Base-by-base conservation (phyloP, 306 rosid species). In the Ammopiptanthus mongolicus region DNA sequence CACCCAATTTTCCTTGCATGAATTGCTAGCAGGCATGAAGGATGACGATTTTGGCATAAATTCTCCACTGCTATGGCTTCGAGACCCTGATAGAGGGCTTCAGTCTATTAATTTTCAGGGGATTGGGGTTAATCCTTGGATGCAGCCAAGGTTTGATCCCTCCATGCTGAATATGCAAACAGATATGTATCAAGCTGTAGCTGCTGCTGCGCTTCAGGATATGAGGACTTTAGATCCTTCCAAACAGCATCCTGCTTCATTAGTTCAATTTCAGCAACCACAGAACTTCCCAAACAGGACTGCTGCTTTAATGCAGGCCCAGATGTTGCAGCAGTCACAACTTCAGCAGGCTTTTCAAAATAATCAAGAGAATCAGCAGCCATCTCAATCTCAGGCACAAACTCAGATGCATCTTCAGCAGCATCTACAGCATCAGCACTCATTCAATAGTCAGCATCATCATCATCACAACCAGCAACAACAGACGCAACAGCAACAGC, bases 151-250 rank as follows among this genome's bases (percentile, higher is more conserved):
- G 83, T 78, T 90, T 39, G 97, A 95, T 69, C 86, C 91, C 28
- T 82, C 97, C 64, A 73, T 95, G 91, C 81, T 89, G 58, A 92
- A 91, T 66, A 37, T 92, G 91, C 98, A 85, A 65, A 60, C 97
- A 12, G 99, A 95, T 57, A 74, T 92, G 88, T 90, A 90, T 81
- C 99, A 95, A 78, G 93, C 96, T 51, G 91, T 89, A 84, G 96
- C 97, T 52, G 90, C 99, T 60, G 91, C 97, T 51, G 97, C 98
- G 11, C 91, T 90, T 66, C 99, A 92, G 83, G 99, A 95, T 69
- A 91, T 88, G 87, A 86, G 98, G 84, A 77, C 78, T 2, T 53
- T 85, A 5, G 97, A 92, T 80, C 96, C 92, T 73, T 86, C 97
- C 23, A 88, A 90, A 77, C 77, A 86, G 55, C 78, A 83, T 28